Conservation (phyloP, 352 stramenopile species). For the Phytopythium delawarense region DNA sequence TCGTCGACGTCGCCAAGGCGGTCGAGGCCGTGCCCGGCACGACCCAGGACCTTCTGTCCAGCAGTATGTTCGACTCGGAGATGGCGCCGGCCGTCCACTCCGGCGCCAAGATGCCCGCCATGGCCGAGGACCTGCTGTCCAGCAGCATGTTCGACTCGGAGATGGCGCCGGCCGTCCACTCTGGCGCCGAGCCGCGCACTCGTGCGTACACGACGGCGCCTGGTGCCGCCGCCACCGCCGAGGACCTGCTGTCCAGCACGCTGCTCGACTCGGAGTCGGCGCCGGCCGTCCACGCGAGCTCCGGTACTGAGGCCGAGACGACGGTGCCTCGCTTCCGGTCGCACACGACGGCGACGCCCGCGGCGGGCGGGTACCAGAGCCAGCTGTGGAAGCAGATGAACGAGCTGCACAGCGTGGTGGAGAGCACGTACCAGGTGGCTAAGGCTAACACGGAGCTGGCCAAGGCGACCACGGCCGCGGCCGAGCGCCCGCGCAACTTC, state of each 20-base stretch:
- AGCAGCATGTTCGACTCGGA: conserved; percentile 1
- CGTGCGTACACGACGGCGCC: too few relatives aligned
- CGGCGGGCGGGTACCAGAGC: conserved; percentile 40
- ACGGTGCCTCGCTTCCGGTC: conserved; percentile 16
- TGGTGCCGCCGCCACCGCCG: conserved; percentile 12
- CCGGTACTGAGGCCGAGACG: neutral
- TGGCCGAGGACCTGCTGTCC: conserved; percentile 15
- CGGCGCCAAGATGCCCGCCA: conserved; percentile 6
- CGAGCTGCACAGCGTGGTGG: conserved; percentile 50
- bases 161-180: neutral
- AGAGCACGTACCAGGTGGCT: conserved; percentile 64
- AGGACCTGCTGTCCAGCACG: conserved; percentile 10
- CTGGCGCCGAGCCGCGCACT: neutral
- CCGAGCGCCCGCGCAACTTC: conserved; percentile 15
- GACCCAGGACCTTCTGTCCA: conserved; percentile 14
- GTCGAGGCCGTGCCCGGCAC: conserved; percentile 19
- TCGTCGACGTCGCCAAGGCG: conserved; percentile 23
- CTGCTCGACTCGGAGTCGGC: neutral
- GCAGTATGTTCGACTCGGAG: neutral
- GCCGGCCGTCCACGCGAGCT: neutral
- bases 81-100: neutral
- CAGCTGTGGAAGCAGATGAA: conserved; percentile 75
- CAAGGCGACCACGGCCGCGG: conserved; percentile 14
- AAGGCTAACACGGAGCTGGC: conserved; percentile 47
- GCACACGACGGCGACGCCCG: conserved; percentile 20